Base-by-base conservation (phyloP, 306 rosid genomes). In the Gastrolobium bilobum region DNA sequence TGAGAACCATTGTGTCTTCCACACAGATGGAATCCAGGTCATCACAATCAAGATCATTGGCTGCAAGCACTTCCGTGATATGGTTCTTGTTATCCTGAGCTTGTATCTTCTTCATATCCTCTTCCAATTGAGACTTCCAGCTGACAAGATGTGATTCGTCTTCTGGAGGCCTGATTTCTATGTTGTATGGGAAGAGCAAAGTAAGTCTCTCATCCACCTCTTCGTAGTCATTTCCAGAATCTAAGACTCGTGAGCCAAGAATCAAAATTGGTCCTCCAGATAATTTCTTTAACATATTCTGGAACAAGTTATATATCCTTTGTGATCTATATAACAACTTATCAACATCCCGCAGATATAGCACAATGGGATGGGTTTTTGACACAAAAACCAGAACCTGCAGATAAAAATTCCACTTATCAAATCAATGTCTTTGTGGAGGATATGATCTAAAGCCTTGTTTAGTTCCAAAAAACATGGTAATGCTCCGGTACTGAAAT, bases 11-110 rank as follows among this genome's bases (percentile, higher is more conserved):
- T 54, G 99, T 90, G 87, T 96, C 92, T 11, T 78, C 87, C 61
- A 93, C 77, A 76, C 99, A 91, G 76, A 91, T 89, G 3, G 88
- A 87, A 53, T 89, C 93, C 60, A 96, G 85, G 80, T 96, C 99
- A 54, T 93, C 96, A 54, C 99, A 93, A 50, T 91, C 97, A 7
- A 96, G 97, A 84, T 96, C 98, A 63, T 90, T 96, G 4, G 96
- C 85, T n/a, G 94, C 89, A 71, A 96, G 99, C 58, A 93, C 97
- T 86, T 96, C 99, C 82, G 79, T 84, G 62, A 96, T 93, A 81
- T 96, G 99, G 72, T 91, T 96, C 86, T 79, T 87, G 89, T 93
- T 96, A 84, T 96, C 99, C 88, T 90, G 92, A 71, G 87, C 90
- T 83, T 91, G 92, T 80, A 96, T 91, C 94, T 62, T 93, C 82